Base-by-base conservation (phyloP, 2,329 filamentous ascomycete species). In the Zymoseptoria ardabiliae region DNA sequence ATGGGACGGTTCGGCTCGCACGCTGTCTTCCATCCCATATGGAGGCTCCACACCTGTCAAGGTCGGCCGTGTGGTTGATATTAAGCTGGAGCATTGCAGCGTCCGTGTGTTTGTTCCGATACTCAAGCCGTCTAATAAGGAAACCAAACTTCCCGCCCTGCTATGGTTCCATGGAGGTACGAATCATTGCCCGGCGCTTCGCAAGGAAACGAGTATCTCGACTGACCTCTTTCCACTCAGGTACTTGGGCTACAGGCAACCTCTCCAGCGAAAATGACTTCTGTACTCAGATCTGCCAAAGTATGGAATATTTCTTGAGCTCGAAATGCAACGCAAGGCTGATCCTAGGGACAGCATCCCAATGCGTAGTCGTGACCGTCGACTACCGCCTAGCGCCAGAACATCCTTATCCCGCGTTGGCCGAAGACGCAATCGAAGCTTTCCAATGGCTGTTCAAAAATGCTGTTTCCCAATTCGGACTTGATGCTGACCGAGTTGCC, bases 331-430 rank as follows among this genome's bases (percentile, higher is more conserved):
- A 25, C 7, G 10, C 4, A 41, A 5, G n/a, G 28, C 54, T 60
- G 50, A 61, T 35, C 13, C 35, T n/a, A 48, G 21, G 8, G 4
- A 10, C 11, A 62, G 58, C 60, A 50, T 57, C 59, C 3, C 61
- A 65, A 35, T 63, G 61, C 28, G 58, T 65, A 5, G 62, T 64
- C 0, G 54, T 68, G 10, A 60, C 56, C 17, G 61, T 66, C 23
- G 61, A 58, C 35, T 78, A 78, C 61, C 70, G 75, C 58, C 72
- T 79, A 17, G 77, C 77, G 1, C 78, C 78, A 0, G 76, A 80
- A 57, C 62, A 76, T 62, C 72, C 72, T 7, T 81, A 79, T 63
- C 78, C 78, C 2, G 72, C 72, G 2, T 72, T 75, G 21, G 69
- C 74, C 17, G 67, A 77, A 53, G 78, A 80, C 64, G 71, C 72